These are phyloP conservation scores for Knoxia roxburghii DNA, from an alignment of 257 asterid species.

Conservation along the genomic window DNA sequence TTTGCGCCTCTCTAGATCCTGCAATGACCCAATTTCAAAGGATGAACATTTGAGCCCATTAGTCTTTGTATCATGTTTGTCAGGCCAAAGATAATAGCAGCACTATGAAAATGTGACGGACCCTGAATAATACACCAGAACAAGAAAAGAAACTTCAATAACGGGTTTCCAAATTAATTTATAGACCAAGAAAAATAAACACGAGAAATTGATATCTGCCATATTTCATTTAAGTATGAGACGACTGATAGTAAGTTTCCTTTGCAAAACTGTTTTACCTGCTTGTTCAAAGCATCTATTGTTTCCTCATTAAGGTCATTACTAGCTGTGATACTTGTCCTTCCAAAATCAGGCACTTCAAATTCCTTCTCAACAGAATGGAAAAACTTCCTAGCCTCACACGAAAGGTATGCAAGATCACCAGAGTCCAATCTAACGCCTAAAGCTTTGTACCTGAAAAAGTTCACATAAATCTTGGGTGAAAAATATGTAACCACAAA, in stretches of 20 bases:
- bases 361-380: constrained; percentile 67
- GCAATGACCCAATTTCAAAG: background rate
- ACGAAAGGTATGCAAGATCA: constrained; percentile 91
- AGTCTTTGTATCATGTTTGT: background rate
- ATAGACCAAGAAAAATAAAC: background rate
- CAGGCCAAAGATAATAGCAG: background rate
- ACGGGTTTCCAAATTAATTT: background rate
- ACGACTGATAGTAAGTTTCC: background rate
- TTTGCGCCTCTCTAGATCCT: background rate
- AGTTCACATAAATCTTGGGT: constrained; percentile 11
- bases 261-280: constrained; percentile 36
- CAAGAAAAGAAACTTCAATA: background rate
- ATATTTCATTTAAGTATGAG: background rate
- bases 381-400: constrained; percentile 72
- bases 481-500: constrained; percentile 11
- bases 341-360: constrained; percentile 58
- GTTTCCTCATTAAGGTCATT: constrained; percentile 98
- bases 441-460: constrained; percentile 70
- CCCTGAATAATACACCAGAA: background rate
- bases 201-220: background rate
- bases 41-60: background rate
- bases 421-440: constrained; percentile 98
- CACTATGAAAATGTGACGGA: background rate
- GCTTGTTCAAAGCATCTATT: constrained; percentile 89
- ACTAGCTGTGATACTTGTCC: constrained; percentile 78